phyloP scores from a whole-genome alignment of 495 filamentous ascomycete species.

The Chlorociboria aeruginascens region DNA sequence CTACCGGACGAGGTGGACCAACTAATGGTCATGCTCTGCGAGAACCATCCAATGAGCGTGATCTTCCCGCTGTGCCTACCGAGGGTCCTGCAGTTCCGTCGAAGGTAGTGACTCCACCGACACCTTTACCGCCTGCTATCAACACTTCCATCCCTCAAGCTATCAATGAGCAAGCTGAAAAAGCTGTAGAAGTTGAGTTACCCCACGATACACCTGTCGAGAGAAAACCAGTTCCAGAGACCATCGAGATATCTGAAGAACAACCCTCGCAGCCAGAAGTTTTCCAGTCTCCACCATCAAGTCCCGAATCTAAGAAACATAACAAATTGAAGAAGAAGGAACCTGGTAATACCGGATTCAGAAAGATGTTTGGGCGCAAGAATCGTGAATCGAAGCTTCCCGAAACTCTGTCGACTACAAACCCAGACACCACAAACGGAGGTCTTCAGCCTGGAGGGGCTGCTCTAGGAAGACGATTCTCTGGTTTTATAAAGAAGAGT shows the following conservation, averaged over 20 bases:
- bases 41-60: conserved; percentile 8
- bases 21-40: conserved; percentile 20
- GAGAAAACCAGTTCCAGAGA: not conserved
- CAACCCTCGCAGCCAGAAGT: conserved; percentile 13
- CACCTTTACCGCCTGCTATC: conserved; percentile 14
- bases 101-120: conserved; percentile 7
- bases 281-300: conserved; percentile 29
- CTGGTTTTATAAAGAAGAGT: conserved; percentile 15
- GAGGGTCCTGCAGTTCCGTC: conserved; percentile 9
- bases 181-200: conserved; percentile 8
- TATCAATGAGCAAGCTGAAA: conserved; percentile 5
- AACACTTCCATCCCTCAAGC: not conserved
- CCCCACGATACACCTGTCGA: conserved; percentile 13
- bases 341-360: conserved; percentile 32
- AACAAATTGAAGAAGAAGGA: conserved; percentile 48
- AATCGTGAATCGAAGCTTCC: conserved; percentile 37
- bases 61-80: conserved; percentile 8
- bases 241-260: not conserved
- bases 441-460: conserved; percentile 3
- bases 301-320: conserved; percentile 31
- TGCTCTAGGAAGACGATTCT: conserved; percentile 14
- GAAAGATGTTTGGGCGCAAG: conserved; percentile 53
- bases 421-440: conserved; percentile 20
- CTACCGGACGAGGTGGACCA: conserved; percentile 50
- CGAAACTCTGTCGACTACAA: conserved; percentile 29